These are phyloP conservation scores for Viola odorata DNA, from an alignment of 345 rosid species.

Conservation along the genomic window DNA sequence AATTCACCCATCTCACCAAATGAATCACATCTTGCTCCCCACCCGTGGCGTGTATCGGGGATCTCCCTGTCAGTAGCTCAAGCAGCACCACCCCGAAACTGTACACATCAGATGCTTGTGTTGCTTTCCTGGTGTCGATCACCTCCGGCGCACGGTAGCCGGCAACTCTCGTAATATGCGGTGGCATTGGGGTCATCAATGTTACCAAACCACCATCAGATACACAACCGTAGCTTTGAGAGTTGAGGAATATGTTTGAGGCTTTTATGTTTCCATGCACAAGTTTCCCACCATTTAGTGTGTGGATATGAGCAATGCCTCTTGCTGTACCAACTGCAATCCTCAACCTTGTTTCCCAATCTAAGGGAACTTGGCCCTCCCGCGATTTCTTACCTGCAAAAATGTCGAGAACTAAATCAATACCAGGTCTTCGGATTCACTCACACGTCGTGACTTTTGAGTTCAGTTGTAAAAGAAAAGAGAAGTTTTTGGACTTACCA, in stretches of 20 bases:
- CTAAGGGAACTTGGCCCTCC: slow-evolving; percentile 18
- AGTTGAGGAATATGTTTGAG: slow-evolving; percentile 25
- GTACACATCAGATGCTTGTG: slow-evolving; percentile 28
- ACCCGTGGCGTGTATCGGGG: slow-evolving; percentile 14
- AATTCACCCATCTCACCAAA: slow-evolving; percentile 32
- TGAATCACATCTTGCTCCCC: slow-evolving; percentile 22
- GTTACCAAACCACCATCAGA: slow-evolving; percentile 23
- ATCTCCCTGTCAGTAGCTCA: slow-evolving; percentile 32
- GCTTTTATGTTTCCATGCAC: slow-evolving; percentile 35
- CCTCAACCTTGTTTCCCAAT: slow-evolving; percentile 31
- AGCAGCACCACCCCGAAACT: slow-evolving; percentile 29
- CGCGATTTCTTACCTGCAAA: slow-evolving; percentile 22
- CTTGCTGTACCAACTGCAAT: slow-evolving; percentile 25
- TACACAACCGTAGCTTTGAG: slow-evolving; percentile 22
- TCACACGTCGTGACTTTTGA: too few relatives aligned
- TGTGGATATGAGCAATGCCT: slow-evolving; percentile 26
- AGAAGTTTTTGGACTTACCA: slow-evolving; percentile 12
- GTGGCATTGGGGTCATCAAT: slow-evolving; percentile 20
- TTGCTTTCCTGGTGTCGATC: slow-evolving; percentile 24
- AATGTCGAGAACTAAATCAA: not conserved
- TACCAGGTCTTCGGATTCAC: not conserved
- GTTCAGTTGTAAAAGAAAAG: not conserved
- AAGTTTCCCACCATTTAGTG: slow-evolving; percentile 21
- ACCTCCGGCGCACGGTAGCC: slow-evolving; percentile 30
- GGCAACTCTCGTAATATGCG: slow-evolving; percentile 16